These are phyloP conservation scores for Blastobotrys persicus DNA, from an alignment of 1,139 yeast genomes.

Conservation along the genomic window DNA sequence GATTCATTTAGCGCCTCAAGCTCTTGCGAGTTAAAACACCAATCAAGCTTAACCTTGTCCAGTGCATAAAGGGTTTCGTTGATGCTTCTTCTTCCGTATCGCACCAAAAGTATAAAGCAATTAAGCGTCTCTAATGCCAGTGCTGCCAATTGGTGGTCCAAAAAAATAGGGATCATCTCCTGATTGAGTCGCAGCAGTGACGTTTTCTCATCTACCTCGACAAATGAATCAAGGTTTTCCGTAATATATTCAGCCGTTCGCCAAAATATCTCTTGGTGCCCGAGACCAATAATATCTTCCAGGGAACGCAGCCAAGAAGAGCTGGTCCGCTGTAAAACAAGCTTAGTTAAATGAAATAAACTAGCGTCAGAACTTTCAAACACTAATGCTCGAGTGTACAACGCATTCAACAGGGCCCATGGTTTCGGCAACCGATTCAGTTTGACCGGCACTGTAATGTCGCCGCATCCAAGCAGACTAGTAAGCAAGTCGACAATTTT, in stretches of 20 bases:
- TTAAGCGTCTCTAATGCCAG: slow-evolving; percentile 24
- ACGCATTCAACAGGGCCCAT: slow-evolving; percentile 27
- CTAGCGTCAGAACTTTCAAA: slow-evolving; percentile 24
- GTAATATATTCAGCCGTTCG: slow-evolving; percentile 15
- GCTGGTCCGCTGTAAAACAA: slow-evolving; percentile 25
- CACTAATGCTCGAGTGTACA: slow-evolving; percentile 25
- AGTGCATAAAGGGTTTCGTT: slow-evolving; percentile 11
- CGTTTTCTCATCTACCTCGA: slow-evolving; percentile 17
- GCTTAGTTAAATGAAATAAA: slow-evolving; percentile 22
- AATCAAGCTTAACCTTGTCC: slow-evolving; percentile 15
- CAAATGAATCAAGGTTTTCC: slow-evolving; percentile 16
- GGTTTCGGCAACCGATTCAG: slow-evolving; percentile 30
- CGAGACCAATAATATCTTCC: slow-evolving; percentile 27
- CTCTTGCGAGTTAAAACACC: slow-evolving; percentile 15
- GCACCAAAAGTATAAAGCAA: slow-evolving; percentile 21
- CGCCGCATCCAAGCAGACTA: slow-evolving; percentile 34
- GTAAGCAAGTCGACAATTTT: slow-evolving; percentile 27
- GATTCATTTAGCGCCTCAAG: not conserved
- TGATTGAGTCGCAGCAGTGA: slow-evolving; percentile 18
- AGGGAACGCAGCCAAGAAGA: slow-evolving; percentile 29
- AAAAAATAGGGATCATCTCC: slow-evolving; percentile 24
- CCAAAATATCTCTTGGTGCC: slow-evolving; percentile 20
- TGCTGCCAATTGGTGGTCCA: slow-evolving; percentile 23
- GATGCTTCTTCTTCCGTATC: slow-evolving; percentile 19
- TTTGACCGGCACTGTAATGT: slow-evolving; percentile 24